Evolutionary conservation across 129 eudicot genomes (phyloP).

Genomic region (Rutidosis leptorrhynchoides): DNA sequence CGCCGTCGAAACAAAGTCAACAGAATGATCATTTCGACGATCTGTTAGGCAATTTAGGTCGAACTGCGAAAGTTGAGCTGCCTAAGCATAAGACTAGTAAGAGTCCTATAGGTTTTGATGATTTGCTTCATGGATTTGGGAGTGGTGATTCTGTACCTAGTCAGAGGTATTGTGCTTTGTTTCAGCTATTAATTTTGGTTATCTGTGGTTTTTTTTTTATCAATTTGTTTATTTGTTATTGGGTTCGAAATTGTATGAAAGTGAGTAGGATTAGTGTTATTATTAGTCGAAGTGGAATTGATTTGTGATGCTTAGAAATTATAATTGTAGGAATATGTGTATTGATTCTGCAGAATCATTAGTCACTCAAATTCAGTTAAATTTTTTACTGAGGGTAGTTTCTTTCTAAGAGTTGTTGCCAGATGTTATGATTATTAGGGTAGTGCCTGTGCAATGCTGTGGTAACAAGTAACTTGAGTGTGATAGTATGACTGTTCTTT

Average conservation of each 20-base stretch:
- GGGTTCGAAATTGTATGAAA: neutral
- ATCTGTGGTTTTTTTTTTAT: slow-evolving; percentile 2
- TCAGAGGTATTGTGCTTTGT: slow-evolving; percentile 53
- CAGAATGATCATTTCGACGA: slow-evolving; percentile 65
- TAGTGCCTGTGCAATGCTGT: too few species aligned
- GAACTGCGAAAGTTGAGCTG: slow-evolving; percentile 34
- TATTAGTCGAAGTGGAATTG: too few species aligned
- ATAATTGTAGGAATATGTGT: slow-evolving; percentile 11
- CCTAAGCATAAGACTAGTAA: slow-evolving; percentile 20
- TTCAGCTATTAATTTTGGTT: slow-evolving; percentile 5
- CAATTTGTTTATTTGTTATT: slow-evolving; percentile 12
- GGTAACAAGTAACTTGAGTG: too few species aligned
- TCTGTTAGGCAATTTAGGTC: slow-evolving; percentile 65
- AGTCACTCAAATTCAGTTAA: neutral
- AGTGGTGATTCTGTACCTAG: slow-evolving; percentile 40
- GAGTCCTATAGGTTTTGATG: slow-evolving; percentile 56
- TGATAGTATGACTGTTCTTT: too few species aligned
- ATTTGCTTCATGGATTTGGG: slow-evolving; percentile 86
- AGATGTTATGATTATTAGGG: neutral
- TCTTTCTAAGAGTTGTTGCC: neutral
- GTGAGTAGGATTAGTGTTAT: slow-evolving; percentile 3
- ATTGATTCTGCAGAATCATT: slow-evolving; percentile 6
- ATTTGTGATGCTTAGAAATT: neutral
- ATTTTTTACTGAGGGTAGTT: slow-evolving; percentile 11
- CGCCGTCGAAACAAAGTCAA: slow-evolving; percentile 35